phyloP scores from a whole-genome alignment of 768 basidiomycete genomes.

The Suillus americanus region DNA sequence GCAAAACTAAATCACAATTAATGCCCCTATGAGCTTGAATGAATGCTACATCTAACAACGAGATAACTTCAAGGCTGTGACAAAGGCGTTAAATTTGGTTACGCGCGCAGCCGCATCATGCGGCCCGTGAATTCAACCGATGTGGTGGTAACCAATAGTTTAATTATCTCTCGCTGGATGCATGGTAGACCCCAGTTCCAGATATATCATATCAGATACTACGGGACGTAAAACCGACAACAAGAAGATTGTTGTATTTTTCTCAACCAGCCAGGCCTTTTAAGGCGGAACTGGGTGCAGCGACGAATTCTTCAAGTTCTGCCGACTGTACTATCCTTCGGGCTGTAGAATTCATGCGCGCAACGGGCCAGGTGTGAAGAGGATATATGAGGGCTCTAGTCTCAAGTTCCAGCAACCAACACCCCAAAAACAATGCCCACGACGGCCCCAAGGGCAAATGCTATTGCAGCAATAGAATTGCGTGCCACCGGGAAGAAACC shows the following conservation, averaged over 20 bases:
- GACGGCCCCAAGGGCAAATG: constrained; percentile 38
- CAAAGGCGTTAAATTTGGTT: too few species aligned
- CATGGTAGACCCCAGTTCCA: not conserved
- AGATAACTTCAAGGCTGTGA: too few species aligned
- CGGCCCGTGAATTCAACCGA: too few species aligned
- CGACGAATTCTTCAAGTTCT: not conserved
- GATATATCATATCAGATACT: not conserved
- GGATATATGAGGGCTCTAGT: not conserved
- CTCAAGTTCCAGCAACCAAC: constrained; percentile 32
- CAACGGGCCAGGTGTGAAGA: not conserved
- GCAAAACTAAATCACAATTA: too few species aligned
- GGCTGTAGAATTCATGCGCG: not conserved
- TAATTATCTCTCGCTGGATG: not conserved
- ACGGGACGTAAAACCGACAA: not conserved
- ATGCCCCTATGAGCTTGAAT: too few species aligned
- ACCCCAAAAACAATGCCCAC: constrained; percentile 45
- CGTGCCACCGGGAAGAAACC: constrained; percentile 59
- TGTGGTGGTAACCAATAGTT: too few species aligned
- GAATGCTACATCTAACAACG: too few species aligned
- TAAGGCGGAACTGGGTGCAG: not conserved
- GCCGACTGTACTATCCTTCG: not conserved
- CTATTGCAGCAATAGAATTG: constrained; percentile 40
- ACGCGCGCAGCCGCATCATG: too few species aligned
- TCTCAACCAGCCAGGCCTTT: not conserved
- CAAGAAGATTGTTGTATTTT: not conserved